phyloP scores from a whole-genome alignment of 2,329 filamentous ascomycete genomes.

The Clarireedia sp. region DNA sequence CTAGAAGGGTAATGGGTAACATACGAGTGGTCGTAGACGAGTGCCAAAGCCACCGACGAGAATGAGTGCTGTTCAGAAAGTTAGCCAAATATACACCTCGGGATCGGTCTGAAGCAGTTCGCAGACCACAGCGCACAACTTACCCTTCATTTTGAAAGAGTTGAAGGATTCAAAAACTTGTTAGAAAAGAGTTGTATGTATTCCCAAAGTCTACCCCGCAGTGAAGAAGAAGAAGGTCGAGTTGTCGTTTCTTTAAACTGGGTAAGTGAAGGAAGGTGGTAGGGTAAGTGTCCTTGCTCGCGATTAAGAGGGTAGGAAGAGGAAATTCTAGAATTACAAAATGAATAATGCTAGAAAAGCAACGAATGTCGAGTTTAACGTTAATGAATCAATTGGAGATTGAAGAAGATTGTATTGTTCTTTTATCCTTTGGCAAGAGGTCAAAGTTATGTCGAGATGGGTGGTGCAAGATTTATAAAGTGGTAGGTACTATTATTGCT shows the following conservation, averaged over 20 bases:
- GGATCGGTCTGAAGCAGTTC: neutral
- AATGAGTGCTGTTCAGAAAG: constrained; percentile 66
- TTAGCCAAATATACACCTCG: constrained; percentile 15
- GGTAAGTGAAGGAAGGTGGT: neutral
- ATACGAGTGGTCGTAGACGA: constrained; percentile 88
- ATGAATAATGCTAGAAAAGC: no score
- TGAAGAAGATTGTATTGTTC: no score
- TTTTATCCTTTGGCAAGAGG: no score
- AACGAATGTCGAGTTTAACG: no score
- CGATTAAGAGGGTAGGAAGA: no score
- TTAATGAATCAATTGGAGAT: no score
- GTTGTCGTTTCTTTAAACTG: neutral
- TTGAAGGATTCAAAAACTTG: constrained; percentile 4
- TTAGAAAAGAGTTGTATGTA: constrained; percentile 6
- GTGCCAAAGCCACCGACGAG: constrained; percentile 99
- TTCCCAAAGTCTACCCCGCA: constrained; percentile 13
- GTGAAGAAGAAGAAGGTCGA: constrained; percentile 5
- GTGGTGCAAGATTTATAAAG: no score
- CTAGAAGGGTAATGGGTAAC: constrained; percentile 30
- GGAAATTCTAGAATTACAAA: no score
- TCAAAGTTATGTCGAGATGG: no score
- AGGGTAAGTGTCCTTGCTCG: neutral
- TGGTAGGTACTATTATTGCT: no score
- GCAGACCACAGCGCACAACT: constrained; percentile 3
- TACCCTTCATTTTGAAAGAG: constrained; percentile 29